Base-by-base conservation (phyloP, 148 eudicot species). In the Arctostaphylos glauca region DNA sequence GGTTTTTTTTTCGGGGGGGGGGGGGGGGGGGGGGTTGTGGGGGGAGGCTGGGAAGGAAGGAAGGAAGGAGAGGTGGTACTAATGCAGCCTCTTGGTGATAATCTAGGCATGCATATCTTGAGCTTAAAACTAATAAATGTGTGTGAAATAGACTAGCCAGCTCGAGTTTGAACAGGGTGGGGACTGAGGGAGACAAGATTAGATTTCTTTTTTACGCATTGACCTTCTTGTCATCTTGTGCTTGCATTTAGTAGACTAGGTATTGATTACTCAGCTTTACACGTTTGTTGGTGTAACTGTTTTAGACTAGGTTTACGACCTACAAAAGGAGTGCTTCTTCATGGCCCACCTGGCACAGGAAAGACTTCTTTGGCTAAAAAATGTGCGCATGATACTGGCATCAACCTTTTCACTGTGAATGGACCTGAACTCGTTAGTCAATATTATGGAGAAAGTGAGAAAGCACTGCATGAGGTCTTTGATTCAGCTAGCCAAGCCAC, bases 281-380 rank as follows among this genome's bases (percentile, higher is more conserved):
- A 21, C 21, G 38, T 66, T 31, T 59, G 16, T 21, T 76, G 31
- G 14, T 74, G 46, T 85, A 76, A 80, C 84, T 90, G 79, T 87
- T 84, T 83, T 86, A 94, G 98, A 83, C 74, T 93, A 81, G 97
- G 98, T 77, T 89, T 93, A 85, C 94, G 94, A 72, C 90, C 96
- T 83, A 91, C 90, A 84, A 96, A 93, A 76, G 99, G 99, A 87
- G 98, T 96, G 87, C 92, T 96, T 86, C 97, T 96, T 90, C 91
- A 96, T 80, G 99, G 99, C 49, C 94, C 99, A 79, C 91, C 97
- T 47, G 99, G 99, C 86, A 94, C 98, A 44, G 99, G 99, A 66
- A 96, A 96, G 93, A 94, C 98, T 67, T 91, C 93, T 79, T 89
- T 96, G 91, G 94, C 92, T 84, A 89, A 85, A 78, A 85, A 88